Percentiles rank a stretch among this genome's conserved stretches.
phyloP scores from a whole-genome alignment of 2,329 filamentous ascomycete species.

The Albophoma yamanashiensis region DNA sequence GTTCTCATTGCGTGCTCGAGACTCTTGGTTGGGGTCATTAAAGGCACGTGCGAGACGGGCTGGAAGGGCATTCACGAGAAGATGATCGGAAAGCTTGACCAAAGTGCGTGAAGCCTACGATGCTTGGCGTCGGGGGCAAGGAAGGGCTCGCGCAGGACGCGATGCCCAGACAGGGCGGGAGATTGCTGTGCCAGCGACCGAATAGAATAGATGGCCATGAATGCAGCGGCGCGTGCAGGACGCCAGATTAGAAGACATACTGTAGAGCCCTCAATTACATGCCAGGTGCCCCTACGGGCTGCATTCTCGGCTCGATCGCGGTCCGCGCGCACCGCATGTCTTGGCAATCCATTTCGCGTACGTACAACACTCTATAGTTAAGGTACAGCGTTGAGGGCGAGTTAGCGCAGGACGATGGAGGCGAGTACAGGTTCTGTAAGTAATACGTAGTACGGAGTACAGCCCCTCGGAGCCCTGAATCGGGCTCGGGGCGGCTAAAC shows the following conservation, averaged over 20 bases:
- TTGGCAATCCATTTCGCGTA: too few relatives aligned
- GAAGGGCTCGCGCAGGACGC: background rate
- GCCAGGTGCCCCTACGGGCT: background rate
- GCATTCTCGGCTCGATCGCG: background rate
- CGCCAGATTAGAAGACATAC: background rate
- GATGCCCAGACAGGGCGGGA: background rate
- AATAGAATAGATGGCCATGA: background rate
- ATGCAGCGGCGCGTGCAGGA: background rate
- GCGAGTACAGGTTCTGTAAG: too few relatives aligned
- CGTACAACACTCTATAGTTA: too few relatives aligned
- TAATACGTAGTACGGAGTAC: too few relatives aligned
- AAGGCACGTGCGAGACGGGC: slow-evolving; percentile 37
- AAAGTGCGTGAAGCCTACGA: background rate
- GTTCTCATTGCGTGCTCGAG: slow-evolving; percentile 39
- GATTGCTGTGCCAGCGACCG: background rate
- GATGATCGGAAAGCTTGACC: slow-evolving; percentile 25
- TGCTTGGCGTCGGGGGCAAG: background rate
- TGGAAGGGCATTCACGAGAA: slow-evolving; percentile 40
- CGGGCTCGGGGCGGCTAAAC: background rate
- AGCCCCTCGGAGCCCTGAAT: background rate
- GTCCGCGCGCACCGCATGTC: background rate
- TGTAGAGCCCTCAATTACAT: background rate
- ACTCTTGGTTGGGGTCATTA: slow-evolving; percentile 37
- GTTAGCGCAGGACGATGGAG: too few relatives aligned
- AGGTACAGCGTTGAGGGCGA: too few relatives aligned